phyloP scores from a whole-genome alignment of 2,329 filamentous ascomycete genomes.

The Westerdykella ornata region DNA sequence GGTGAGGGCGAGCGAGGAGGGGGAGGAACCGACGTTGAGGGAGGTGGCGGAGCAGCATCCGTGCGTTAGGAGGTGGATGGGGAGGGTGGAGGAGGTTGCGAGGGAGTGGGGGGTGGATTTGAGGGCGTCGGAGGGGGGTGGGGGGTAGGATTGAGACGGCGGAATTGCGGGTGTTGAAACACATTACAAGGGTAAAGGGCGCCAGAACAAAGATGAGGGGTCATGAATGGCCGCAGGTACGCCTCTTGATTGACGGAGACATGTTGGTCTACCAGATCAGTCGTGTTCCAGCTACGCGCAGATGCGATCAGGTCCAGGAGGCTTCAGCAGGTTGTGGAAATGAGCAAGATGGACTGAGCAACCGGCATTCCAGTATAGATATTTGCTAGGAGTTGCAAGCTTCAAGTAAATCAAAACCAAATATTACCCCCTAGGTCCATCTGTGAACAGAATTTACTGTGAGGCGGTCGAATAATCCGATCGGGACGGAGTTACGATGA shows the following conservation, averaged over 20 bases:
- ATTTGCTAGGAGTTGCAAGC: too few species aligned
- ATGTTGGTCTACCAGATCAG: too few species aligned
- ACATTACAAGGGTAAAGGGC: too few species aligned
- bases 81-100: constrained; percentile 40
- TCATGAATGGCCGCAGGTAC: too few species aligned
- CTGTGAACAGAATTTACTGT: constrained; percentile 41
- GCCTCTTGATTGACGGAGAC: too few species aligned
- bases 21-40: constrained; percentile 30
- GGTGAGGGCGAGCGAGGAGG: constrained; percentile 36
- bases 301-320: too few species aligned
- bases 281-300: too few species aligned
- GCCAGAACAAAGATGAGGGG: too few species aligned
- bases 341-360: too few species aligned
- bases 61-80: constrained; percentile 56
- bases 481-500: not conserved
- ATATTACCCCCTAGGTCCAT: constrained; percentile 8
- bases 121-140: constrained; percentile 34
- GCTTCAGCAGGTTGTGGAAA: too few species aligned
- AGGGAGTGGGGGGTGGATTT: constrained; percentile 37
- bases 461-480: not conserved
- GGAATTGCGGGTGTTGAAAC: too few species aligned
- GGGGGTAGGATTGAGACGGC: constrained; percentile 25
- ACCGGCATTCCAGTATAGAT: too few species aligned
- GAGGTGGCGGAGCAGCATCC: constrained; percentile 60
- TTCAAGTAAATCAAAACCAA: constrained; percentile 40